These are phyloP conservation scores for Phytopythium oedochilum DNA, from an alignment of 352 stramenopile genomes.

Conservation along the genomic window DNA sequence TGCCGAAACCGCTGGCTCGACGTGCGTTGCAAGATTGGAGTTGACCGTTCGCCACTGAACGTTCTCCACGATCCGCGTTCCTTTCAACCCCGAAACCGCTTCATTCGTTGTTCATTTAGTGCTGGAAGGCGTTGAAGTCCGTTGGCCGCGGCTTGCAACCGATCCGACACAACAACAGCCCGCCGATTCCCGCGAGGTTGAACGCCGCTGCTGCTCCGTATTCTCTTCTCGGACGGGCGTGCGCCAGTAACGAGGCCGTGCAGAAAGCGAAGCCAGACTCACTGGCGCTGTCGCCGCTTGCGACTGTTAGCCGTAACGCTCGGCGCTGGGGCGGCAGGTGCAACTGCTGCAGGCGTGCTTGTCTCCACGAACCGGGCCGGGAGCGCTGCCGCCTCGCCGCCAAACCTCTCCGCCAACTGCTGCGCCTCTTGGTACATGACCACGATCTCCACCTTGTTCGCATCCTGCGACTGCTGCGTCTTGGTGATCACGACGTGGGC, in stretches of 20 bases:
- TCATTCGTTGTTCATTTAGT: not conserved
- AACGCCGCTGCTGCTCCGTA: not conserved
- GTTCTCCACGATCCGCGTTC: not conserved
- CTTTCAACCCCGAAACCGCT: not conserved
- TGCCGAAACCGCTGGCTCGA: too few relatives aligned
- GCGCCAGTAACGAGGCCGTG: not conserved
- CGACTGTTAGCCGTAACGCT: not conserved
- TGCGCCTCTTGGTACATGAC: constrained; percentile 7
- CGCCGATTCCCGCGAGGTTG: too few relatives aligned
- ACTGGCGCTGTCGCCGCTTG: not conserved
- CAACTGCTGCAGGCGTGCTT: not conserved
- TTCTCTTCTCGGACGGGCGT: not conserved
- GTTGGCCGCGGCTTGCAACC: too few relatives aligned
- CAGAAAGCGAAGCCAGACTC: not conserved
- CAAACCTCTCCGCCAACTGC: not conserved
- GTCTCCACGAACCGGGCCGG: not conserved
- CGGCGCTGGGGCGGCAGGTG: not conserved
- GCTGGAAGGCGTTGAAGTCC: not conserved
- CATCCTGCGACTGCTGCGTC: constrained; percentile 5
- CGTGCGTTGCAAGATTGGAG: too few relatives aligned
- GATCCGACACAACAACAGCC: too few relatives aligned
- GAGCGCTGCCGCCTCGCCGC: not conserved
- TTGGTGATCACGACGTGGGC: constrained; percentile 16
- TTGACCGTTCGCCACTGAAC: not conserved
- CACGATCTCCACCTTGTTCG: constrained; percentile 1